Conservation (phyloP, 1,139 yeast genomes). For the Taphrina pruni region DNA sequence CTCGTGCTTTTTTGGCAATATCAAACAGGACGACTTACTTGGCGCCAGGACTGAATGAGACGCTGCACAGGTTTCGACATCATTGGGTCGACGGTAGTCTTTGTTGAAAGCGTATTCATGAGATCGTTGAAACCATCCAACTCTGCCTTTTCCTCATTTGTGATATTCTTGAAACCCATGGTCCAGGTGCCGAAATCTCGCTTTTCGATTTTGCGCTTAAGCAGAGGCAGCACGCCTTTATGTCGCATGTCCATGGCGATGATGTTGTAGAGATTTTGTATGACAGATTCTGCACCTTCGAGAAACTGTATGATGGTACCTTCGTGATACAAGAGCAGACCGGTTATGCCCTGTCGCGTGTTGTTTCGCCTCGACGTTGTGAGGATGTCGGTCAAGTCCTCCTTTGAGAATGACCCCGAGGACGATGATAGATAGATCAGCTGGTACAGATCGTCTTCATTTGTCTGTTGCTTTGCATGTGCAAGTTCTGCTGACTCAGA, state of each 20-base stretch:
- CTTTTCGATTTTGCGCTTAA: conserved; percentile 13
- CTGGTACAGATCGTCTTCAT: conserved; percentile 6
- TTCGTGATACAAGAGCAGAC: conserved; percentile 31
- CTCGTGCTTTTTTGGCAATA: neutral
- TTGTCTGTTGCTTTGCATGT: neutral
- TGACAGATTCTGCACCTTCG: conserved; percentile 24
- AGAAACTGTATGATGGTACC: conserved; percentile 36
- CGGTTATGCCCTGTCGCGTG: conserved; percentile 16
- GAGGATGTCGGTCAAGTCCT: conserved; percentile 23
- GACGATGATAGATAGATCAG: conserved; percentile 32
- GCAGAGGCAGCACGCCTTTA: conserved; percentile 34
- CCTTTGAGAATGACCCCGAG: conserved; percentile 13
- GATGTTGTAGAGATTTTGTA: conserved; percentile 22
- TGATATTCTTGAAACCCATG: conserved; percentile 36
- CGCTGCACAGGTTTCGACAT: conserved; percentile 36
- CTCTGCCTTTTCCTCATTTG: conserved; percentile 8
- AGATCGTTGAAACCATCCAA: conserved; percentile 35
- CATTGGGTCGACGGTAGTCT: conserved; percentile 25
- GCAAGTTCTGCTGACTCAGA: conserved; percentile 12
- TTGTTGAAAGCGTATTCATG: conserved; percentile 16
- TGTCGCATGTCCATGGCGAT: conserved; percentile 28
- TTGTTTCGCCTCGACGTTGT: conserved; percentile 31
- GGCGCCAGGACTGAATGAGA: conserved; percentile 34
- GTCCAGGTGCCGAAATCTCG: conserved; percentile 35
- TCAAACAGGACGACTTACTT: conserved; percentile 1